Conservation (phyloP, 176 grass and related monocot species). For the Hsuehochloa calcarea region DNA sequence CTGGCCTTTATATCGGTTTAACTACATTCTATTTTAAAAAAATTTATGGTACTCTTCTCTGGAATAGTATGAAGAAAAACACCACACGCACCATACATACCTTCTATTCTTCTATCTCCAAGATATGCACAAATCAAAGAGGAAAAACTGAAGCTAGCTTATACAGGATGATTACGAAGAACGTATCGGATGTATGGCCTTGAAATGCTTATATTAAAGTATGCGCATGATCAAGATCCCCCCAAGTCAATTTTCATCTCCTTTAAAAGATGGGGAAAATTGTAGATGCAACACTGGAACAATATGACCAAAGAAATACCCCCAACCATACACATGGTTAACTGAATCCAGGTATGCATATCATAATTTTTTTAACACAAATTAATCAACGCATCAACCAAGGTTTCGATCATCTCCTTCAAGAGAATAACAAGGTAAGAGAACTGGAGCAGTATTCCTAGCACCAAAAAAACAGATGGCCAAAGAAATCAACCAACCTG, state of each 20-base stretch:
- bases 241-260: background rate
- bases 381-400: background rate
- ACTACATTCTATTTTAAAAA: background rate
- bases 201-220: background rate
- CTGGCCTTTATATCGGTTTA: slow-evolving; percentile 2
- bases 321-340: background rate
- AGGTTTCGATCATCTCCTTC: background rate
- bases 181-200: background rate
- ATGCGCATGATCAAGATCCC: background rate
- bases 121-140: slow-evolving; percentile 3
- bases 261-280: background rate
- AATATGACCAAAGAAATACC: background rate
- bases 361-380: background rate
- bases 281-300: background rate
- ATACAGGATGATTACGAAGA: background rate
- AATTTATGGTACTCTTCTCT: background rate
- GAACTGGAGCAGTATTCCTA: background rate
- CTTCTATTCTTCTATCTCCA: background rate
- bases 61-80: background rate
- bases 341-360: background rate
- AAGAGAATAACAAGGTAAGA: background rate
- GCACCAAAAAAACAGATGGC: background rate
- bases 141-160: background rate
- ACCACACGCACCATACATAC: background rate
- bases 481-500: slow-evolving; percentile 52